These are phyloP conservation scores for Fusarium drepaniforme DNA, from an alignment of 2,329 filamentous ascomycete genomes.

Conservation along the genomic window DNA sequence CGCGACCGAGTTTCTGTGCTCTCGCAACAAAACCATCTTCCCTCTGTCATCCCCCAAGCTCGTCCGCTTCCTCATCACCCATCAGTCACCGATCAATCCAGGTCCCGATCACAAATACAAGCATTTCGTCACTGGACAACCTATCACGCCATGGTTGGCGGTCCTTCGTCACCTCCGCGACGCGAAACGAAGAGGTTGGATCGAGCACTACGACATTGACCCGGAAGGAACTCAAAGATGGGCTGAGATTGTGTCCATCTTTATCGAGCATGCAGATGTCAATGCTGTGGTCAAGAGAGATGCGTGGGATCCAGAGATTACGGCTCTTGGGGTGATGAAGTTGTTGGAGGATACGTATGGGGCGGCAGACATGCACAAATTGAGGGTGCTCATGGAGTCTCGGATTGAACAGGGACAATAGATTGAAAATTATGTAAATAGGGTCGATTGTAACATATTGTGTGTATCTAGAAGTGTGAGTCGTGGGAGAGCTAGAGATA, in stretches of 20 bases:
- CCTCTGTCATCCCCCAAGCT: slow-evolving; percentile 47
- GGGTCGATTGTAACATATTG: not conserved
- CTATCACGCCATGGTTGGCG: slow-evolving; percentile 46
- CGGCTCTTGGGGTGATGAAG: slow-evolving; percentile 44
- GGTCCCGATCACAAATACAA: slow-evolving; percentile 34
- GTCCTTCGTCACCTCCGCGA: slow-evolving; percentile 48
- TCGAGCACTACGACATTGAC: slow-evolving; percentile 46
- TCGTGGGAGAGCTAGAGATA: not conserved
- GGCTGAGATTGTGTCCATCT: slow-evolving; percentile 43
- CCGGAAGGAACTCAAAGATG: slow-evolving; percentile 45
- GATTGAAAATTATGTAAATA: not conserved
- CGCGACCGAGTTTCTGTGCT: slow-evolving; percentile 50
- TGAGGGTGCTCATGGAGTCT: slow-evolving; percentile 25
- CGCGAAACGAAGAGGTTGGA: slow-evolving; percentile 47
- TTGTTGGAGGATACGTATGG: slow-evolving; percentile 44
- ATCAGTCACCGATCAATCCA: slow-evolving; percentile 27
- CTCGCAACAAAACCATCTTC: slow-evolving; percentile 50
- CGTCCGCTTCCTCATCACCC: slow-evolving; percentile 41
- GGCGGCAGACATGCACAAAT: slow-evolving; percentile 27
- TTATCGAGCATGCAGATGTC: slow-evolving; percentile 44
- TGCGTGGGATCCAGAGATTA: slow-evolving; percentile 47
- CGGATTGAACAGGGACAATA: not conserved
- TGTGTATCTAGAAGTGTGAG: not conserved
- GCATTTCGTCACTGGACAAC: slow-evolving; percentile 39
- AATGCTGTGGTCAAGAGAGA: slow-evolving; percentile 43